These are phyloP conservation scores for Cryphonectria carpinicola DNA, from an alignment of 2,329 filamentous ascomycete genomes.

Conservation along the genomic window DNA sequence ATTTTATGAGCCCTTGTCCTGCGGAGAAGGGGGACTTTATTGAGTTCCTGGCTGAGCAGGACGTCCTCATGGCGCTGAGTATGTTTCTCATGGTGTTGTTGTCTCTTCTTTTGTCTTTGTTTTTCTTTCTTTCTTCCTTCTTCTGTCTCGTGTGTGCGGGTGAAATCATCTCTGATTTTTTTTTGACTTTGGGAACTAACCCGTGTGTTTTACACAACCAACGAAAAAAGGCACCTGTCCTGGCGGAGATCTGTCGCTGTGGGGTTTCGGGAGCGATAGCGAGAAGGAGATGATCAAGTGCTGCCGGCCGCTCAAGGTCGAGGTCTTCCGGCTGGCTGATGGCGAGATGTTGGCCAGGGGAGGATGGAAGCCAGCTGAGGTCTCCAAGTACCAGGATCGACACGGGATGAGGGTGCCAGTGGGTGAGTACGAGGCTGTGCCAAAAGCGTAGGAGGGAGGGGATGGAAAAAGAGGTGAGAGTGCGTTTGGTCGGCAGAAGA, in stretches of 20 bases:
- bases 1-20: slow-evolving; percentile 73
- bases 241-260: slow-evolving; percentile 79
- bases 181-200: neutral
- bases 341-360: slow-evolving; percentile 50
- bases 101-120: too few species aligned
- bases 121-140: too few species aligned
- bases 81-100: slow-evolving; percentile 31
- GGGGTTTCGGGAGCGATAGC: slow-evolving; percentile 75
- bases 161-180: slow-evolving; percentile 44
- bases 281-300: slow-evolving; percentile 70
- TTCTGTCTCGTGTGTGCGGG: neutral
- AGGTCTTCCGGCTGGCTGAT: slow-evolving; percentile 69
- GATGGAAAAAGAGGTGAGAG: neutral
- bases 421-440: slow-evolving; percentile 23
- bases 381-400: slow-evolving; percentile 64
- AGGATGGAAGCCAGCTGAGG: slow-evolving; percentile 66
- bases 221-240: slow-evolving; percentile 66
- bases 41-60: slow-evolving; percentile 80
- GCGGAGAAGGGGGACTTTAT: slow-evolving; percentile 62
- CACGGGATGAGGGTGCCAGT: slow-evolving; percentile 61
- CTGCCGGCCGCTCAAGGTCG: slow-evolving; percentile 74
- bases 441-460: neutral
- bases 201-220: neutral
- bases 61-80: slow-evolving; percentile 67
- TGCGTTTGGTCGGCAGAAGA: neutral